Conservation (phyloP, 371 early-diverging fungal genomes). For the Syncephalastrum monosporum region DNA sequence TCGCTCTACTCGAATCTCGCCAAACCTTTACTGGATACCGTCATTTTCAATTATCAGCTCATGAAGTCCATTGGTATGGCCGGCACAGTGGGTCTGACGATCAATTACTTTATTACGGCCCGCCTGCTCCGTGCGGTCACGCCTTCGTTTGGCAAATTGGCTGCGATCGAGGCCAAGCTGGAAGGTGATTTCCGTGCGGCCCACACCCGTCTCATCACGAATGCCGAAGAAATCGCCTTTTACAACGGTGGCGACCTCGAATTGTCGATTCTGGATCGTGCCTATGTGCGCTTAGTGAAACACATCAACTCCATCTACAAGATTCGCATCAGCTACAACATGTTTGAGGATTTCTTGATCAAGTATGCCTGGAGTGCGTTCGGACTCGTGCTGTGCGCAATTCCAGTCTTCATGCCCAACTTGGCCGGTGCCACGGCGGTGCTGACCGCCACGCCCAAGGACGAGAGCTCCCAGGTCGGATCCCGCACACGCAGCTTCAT, state of each 20-base stretch:
- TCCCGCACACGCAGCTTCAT: constrained; percentile 83
- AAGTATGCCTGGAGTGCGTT: constrained; percentile 77
- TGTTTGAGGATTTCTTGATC: constrained; percentile 91
- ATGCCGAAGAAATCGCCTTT: constrained; percentile 89
- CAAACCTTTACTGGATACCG: constrained; percentile 82
- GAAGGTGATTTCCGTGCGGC: constrained; percentile 90
- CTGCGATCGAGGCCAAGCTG: constrained; percentile 78
- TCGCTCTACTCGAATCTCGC: constrained; percentile 83
- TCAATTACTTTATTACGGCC: constrained; percentile 74
- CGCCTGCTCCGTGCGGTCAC: constrained; percentile 71
- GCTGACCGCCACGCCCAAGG: constrained; percentile 21
- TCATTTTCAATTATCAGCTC: constrained; percentile 85
- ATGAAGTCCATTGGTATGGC: constrained; percentile 74
- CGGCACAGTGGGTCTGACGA: constrained; percentile 65
- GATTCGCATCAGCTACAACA: constrained; percentile 79
- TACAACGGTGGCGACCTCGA: constrained; percentile 80
- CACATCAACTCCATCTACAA: constrained; percentile 83
- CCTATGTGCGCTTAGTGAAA: constrained; percentile 67
- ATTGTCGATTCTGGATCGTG: constrained; percentile 66
- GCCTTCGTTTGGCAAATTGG: constrained; percentile 85
- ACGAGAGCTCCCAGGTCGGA: constrained; percentile 53
- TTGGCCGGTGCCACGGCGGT: constrained; percentile 36
- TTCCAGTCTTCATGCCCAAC: constrained; percentile 82
- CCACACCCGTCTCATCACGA: constrained; percentile 83
- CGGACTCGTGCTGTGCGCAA: constrained; percentile 71